phyloP scores from a whole-genome alignment of 257 asterid species.

The Solanum neorickii region DNA sequence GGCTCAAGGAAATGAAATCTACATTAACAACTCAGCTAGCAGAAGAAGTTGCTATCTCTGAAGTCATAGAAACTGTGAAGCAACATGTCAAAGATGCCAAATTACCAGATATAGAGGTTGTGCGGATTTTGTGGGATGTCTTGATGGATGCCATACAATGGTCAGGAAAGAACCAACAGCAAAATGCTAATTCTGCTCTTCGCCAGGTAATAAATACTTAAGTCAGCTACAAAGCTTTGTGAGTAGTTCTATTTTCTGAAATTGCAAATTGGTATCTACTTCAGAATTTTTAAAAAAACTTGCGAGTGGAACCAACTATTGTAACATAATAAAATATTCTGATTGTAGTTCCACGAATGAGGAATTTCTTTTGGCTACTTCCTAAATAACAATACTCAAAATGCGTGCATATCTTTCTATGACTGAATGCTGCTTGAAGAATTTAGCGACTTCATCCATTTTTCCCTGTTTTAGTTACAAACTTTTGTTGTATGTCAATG shows the following conservation, averaged over 20 bases:
- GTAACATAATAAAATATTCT: background rate
- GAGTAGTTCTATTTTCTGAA: background rate
- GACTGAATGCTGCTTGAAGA: background rate
- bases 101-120: conserved; percentile 83
- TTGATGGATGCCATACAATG: conserved; percentile 98
- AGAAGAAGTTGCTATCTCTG: conserved; percentile 71
- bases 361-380: background rate
- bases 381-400: background rate
- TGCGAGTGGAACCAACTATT: background rate
- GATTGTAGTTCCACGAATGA: background rate
- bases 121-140: conserved; percentile 84
- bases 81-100: conserved; percentile 88
- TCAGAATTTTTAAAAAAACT: background rate
- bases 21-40: conserved; percentile 71
- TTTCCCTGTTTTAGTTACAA: background rate
- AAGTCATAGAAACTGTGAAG: conserved; percentile 85
- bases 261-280: background rate
- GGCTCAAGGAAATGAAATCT: conserved; percentile 79
- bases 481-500: background rate
- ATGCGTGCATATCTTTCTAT: background rate
- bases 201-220: conserved; percentile 55
- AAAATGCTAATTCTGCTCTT: conserved; percentile 78
- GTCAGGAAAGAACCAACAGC: conserved; percentile 98
- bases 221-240: background rate
- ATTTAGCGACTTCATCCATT: background rate